These are phyloP conservation scores for Suhomyces chickasaworum DNA, from an alignment of 1,139 yeast genomes.

Conservation along the genomic window DNA sequence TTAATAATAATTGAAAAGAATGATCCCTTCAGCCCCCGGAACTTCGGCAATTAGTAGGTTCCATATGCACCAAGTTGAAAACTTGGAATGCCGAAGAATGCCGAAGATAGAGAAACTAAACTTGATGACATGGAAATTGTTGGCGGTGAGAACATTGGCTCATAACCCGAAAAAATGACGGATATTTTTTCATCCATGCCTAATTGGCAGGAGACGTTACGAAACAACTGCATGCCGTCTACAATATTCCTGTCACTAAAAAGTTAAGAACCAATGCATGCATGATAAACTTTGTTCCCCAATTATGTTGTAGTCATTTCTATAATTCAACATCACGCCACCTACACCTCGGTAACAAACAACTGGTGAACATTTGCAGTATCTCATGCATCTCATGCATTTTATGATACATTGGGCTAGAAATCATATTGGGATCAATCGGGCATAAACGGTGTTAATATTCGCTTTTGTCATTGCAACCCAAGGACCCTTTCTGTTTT, in stretches of 20 bases:
- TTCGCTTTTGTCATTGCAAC: not conserved
- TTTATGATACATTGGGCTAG: not conserved
- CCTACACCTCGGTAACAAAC: not conserved
- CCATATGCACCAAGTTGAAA: not conserved
- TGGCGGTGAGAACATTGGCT: not conserved
- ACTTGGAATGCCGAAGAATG: constrained; percentile 1
- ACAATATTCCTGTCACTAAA: not conserved
- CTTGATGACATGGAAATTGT: not conserved
- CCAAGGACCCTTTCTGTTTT: not conserved
- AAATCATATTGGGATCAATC: not conserved
- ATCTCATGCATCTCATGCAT: too few relatives aligned
- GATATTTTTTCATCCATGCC: not conserved
- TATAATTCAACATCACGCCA: constrained; percentile 2
- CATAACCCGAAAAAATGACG: too few relatives aligned
- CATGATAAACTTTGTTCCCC: not conserved
- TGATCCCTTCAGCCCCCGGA: not conserved
- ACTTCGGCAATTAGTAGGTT: not conserved
- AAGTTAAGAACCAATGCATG: not conserved
- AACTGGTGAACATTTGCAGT: not conserved
- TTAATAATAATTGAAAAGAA: not conserved
- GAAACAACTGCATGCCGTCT: not conserved
- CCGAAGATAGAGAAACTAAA: constrained; percentile 3
- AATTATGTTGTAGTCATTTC: not conserved
- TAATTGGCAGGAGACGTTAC: not conserved
- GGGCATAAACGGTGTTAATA: not conserved